Base-by-base conservation (phyloP, 352 stramenopile genomes). In the Stramenopiles sp. region DNA sequence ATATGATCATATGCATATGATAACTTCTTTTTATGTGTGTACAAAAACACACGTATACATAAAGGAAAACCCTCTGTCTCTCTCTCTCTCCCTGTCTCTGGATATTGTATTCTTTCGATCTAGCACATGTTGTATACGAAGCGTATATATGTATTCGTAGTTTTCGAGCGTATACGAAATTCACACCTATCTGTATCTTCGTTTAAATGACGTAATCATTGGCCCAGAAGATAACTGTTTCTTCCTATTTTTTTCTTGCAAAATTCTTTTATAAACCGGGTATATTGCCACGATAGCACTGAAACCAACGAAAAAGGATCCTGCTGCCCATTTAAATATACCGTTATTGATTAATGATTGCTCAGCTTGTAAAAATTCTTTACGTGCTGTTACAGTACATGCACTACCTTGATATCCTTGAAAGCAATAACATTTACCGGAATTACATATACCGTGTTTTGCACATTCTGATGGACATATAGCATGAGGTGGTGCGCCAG, bases 351-450 rank as follows among this genome's bases (percentile, higher is more conserved):
- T 4, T 20, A 76, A 76, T 20, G 30, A 1, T 31, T 31, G 30
- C 65, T 76, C 65, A 13, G 65, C 65, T 33, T 31, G 31, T 7
- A 76, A 31, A 33, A 76, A 76, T 76, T 76, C 65, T 76, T 76
- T 76, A 33, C 31, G 30, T 33, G 31, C 4, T 7, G 65, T 76
- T 4, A 76, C 13, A 13, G 30, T 13, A 33, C 65, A 76, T 33
- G 65, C 4, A 20, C 4, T 76, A 33, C 65, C 65, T 76, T 76
- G 65, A 20, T 33, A 76, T 13, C 65, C 65, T 76, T 76, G 65
- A 20, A 13, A 20, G 13, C 65, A 76, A 33, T 76, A 76, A 76
- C 65, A 76, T 76, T 7, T 33, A 13, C 65, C 65, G 13, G 65
- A 13, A 76, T 33, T 4, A 76, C 65, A 76, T 33, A 76, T 76